Conservation (phyloP, 2,329 filamentous ascomycete genomes). For the Ophiostoma ulmi region DNA sequence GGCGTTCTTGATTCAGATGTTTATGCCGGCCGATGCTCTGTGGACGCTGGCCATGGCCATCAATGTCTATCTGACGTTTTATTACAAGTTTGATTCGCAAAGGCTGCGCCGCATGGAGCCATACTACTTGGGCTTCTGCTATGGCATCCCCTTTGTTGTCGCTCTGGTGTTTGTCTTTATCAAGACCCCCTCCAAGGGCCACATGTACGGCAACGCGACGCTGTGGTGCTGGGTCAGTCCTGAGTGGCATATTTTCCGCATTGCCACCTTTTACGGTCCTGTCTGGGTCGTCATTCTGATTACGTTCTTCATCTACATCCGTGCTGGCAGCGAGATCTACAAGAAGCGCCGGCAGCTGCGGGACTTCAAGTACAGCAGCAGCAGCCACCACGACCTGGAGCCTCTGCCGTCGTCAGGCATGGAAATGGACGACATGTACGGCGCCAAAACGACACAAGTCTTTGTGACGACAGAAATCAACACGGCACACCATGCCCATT, state of each 20-base stretch:
- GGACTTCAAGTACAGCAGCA: slow-evolving; percentile 51
- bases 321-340: slow-evolving; percentile 63
- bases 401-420: slow-evolving; percentile 31
- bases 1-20: slow-evolving; percentile 78
- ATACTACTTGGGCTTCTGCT: slow-evolving; percentile 64
- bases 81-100: slow-evolving; percentile 62
- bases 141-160: slow-evolving; percentile 66
- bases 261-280: slow-evolving; percentile 69
- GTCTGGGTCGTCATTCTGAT: slow-evolving; percentile 60
- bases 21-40: slow-evolving; percentile 68
- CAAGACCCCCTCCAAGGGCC: slow-evolving; percentile 41
- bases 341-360: slow-evolving; percentile 59
- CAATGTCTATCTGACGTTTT: slow-evolving; percentile 80
- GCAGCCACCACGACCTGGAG: slow-evolving; percentile 40
- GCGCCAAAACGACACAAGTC: slow-evolving; percentile 59
- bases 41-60: slow-evolving; percentile 79
- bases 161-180: slow-evolving; percentile 65
- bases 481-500: neutral
- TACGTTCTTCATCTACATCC: slow-evolving; percentile 61
- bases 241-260: slow-evolving; percentile 65
- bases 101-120: slow-evolving; percentile 63
- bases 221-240: slow-evolving; percentile 76
- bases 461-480: slow-evolving; percentile 52
- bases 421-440: slow-evolving; percentile 42
- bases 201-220: slow-evolving; percentile 67